Base-by-base conservation (phyloP, 192 early-diverging fungal genomes). In the Chytriomyces sp. region DNA sequence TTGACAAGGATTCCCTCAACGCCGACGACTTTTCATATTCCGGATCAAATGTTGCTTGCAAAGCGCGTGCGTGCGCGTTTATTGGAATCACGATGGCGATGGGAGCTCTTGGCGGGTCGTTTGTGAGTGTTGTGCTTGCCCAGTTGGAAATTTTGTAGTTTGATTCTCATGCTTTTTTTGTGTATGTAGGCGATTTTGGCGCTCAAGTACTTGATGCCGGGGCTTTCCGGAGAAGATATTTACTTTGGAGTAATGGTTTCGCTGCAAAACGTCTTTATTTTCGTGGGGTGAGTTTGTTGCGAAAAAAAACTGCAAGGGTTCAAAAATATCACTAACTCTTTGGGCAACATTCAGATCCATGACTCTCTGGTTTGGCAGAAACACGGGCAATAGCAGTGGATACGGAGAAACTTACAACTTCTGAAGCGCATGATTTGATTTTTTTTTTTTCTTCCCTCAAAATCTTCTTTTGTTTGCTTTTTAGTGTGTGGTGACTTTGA, bases 31-130 rank as follows among this genome's bases (percentile, higher is more conserved):
- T 64, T 45, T 60, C 69, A 3, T 80, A 64, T 60, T 69, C 71
- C 48, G 64, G 72, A 11, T 8, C 16, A 0, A 76, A 79, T 71
- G 82, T 86, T 6, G 87, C 83, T 7, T 78, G 68, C 61, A 88
- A 86, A 70, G 87, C 87, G 8, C 81, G 85, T 10, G 82, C 70
- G 45, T 86, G 81, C 57, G 87, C 87, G 2, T 88, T 88, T 67
- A 50, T 83, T 11, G 87, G 87, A 11, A 82, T 88, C 35, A 79
- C 87, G 3, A 82, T 88, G 75, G 87, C 84, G 9, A 70, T 88
- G 8, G 84, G 84, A 2, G 72, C 84, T 47, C 65, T 88, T 16
- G 83, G 82, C 45, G 87, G 87, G 5, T 81, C 80, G 13, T 50
- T 85, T 20, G 85, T 82, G 63, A 64, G 77, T 75, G 11, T 35